phyloP scores from a whole-genome alignment of 2,329 filamentous ascomycete species.

The Thermothelomyces thermophilus region DNA sequence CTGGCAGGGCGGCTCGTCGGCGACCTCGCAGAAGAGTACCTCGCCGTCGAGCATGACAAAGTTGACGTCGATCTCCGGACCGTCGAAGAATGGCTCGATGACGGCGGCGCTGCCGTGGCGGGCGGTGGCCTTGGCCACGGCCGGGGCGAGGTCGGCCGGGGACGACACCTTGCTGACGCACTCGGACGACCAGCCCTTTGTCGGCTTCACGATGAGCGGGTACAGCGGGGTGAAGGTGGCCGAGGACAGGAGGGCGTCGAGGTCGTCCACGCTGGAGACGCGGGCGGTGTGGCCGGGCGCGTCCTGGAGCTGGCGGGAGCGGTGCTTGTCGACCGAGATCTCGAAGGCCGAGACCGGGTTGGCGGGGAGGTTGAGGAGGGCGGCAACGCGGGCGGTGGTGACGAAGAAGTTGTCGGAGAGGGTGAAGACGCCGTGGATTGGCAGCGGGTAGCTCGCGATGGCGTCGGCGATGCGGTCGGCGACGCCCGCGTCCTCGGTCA shows the following conservation, averaged over 20 bases:
- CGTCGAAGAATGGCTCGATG: conserved; percentile 25
- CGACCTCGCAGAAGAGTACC: conserved; percentile 22
- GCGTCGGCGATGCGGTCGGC: conserved; percentile 20
- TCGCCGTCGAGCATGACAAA: conserved; percentile 24
- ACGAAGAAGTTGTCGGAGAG: conserved; percentile 26
- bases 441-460: conserved; percentile 18
- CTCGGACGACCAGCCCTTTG: conserved; percentile 25
- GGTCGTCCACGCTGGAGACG: conserved; percentile 17
- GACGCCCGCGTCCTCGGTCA: conserved; percentile 22
- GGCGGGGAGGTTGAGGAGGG: conserved; percentile 15
- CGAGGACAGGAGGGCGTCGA: conserved; percentile 13
- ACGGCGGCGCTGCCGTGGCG: conserved; percentile 24
- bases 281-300: conserved; percentile 19
- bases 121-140: conserved; percentile 21
- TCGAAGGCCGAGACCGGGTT: conserved; percentile 22
- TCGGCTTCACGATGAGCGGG: conserved; percentile 25
- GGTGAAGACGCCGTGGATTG: conserved; percentile 24
- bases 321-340: conserved; percentile 23
- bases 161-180: conserved; percentile 23
- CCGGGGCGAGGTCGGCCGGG: conserved; percentile 16
- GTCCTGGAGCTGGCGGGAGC: conserved; percentile 23
- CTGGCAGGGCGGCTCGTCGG: conserved; percentile 23
- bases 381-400: conserved; percentile 18
- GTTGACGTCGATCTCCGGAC: conserved; percentile 25
- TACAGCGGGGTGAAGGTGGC: conserved; percentile 14